Evolutionary conservation across 441 rosid species (phyloP), one percentile per base, ranked within the genome.

Genomic region (Arabidopsis hybrid): DNA sequence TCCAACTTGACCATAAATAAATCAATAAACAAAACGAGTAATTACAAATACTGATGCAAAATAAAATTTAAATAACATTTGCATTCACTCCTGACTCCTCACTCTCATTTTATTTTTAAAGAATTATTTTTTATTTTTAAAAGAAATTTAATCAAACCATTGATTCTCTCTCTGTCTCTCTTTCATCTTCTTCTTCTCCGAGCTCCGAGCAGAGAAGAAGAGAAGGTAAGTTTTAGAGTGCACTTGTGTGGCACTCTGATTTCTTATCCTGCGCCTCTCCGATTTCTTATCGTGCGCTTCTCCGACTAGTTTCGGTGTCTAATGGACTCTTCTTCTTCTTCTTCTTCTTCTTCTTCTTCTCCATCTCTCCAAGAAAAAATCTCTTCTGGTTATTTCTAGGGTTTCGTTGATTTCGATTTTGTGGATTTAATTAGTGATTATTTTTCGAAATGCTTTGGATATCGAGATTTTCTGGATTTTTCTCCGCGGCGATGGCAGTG

Each of bases 401-500:
- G 60, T 32, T 65, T 29, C 52, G 3, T 51, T 38, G 52, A 29
- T 61, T 60, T 60, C 0, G 57, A 55, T 73, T 76, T 81, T 75
- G 77, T 61, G 79, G 65, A 81, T 75, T 77, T 75, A 57, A 18
- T 69, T 60, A 68, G 68, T 67, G 65, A 61, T 7, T 80, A 35
- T 3, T 13, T 13, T 16, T 55, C 13, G 84, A 70, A 72, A 92
- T 92, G 92, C 83, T 82, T 6, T 89, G 95, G 93, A 69, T 87
- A 65, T 74, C 86, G 85, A 81, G 90, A 60, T 84, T 92, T 61
- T 86, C 90, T 5, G 88, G 94, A 56, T 81, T 88, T 64, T 83
- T 90, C 86, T 90, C 91, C 18, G 96, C 90, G 31, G 94, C 86
- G 8, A 77, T 89, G 86, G 80, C 85, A 32, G 81, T 86, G 82